phyloP scores from a whole-genome alignment of 306 rosid species.

The Begonia masoniana region DNA sequence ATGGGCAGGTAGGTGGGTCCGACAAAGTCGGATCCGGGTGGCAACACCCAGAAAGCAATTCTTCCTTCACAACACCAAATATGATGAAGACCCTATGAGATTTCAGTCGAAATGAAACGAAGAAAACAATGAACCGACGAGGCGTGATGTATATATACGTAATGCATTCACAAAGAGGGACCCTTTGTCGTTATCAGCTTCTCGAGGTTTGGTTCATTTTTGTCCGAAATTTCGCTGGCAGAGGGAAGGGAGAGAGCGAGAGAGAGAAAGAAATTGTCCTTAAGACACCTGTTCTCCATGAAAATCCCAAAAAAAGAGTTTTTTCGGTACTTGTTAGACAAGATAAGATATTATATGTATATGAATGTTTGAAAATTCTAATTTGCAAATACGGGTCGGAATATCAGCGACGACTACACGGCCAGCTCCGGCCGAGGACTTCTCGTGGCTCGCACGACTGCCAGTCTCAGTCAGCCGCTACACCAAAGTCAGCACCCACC shows the following conservation, averaged over 20 bases:
- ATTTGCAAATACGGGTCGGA: too few relatives aligned
- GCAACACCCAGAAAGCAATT: constrained; percentile 6
- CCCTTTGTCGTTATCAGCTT: not conserved
- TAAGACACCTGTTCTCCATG: not conserved
- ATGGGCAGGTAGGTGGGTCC: constrained; percentile 7
- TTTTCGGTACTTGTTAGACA: too few relatives aligned
- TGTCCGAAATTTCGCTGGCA: constrained; percentile 1
- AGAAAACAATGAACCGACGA: not conserved
- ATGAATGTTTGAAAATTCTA: too few relatives aligned
- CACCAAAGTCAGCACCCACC: too few relatives aligned
- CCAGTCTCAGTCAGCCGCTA: too few relatives aligned
- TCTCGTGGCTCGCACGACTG: too few relatives aligned
- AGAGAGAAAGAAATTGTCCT: not conserved
- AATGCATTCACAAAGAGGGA: not conserved
- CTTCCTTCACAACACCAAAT: constrained; percentile 3
- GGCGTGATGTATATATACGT: not conserved
- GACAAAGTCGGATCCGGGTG: constrained; percentile 4
- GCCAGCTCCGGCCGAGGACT: too few relatives aligned
- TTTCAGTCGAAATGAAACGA: not conserved
- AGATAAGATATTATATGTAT: too few relatives aligned
- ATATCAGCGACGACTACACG: too few relatives aligned
- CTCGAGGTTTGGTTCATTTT: not conserved
- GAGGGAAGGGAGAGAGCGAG: not conserved
- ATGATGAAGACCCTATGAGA: not conserved
- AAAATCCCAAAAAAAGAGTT: not conserved